Evolutionary conservation across 2,329 filamentous ascomycete genomes (phyloP).

Genomic region (Aspergillus sp.): DNA sequence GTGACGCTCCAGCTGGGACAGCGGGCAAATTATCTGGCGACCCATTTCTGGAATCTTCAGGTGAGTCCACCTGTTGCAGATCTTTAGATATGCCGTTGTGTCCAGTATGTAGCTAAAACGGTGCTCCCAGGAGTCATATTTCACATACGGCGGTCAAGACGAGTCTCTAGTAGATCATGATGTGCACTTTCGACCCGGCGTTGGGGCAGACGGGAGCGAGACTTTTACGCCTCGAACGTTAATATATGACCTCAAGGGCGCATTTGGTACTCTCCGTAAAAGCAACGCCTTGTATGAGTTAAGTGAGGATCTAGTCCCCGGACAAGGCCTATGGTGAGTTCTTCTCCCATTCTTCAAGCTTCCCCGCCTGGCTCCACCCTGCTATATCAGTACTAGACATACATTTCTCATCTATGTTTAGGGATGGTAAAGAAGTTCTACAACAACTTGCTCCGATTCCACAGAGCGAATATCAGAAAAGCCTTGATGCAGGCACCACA

Average conservation of each 20-base stretch:
- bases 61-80: slow-evolving; percentile 46
- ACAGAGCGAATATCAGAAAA: slow-evolving; percentile 73
- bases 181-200: slow-evolving; percentile 81
- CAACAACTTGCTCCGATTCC: slow-evolving; percentile 68
- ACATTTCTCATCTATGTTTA: slow-evolving; percentile 30
- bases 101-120: neutral
- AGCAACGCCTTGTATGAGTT: slow-evolving; percentile 84
- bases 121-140: slow-evolving; percentile 82
- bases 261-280: slow-evolving; percentile 83
- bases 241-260: slow-evolving; percentile 92
- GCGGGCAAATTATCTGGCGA: slow-evolving; percentile 87
- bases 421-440: slow-evolving; percentile 67
- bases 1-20: slow-evolving; percentile 91
- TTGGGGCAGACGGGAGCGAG: slow-evolving; percentile 80
- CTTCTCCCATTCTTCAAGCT: neutral
- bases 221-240: slow-evolving; percentile 90
- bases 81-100: neutral
- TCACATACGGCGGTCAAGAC: slow-evolving; percentile 74
- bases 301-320: slow-evolving; percentile 36
- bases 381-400: neutral
- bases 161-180: slow-evolving; percentile 74
- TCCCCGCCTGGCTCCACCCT: neutral
- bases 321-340: slow-evolving; percentile 48
- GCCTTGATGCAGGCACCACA: slow-evolving; percentile 69
- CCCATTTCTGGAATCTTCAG: slow-evolving; percentile 97